Evolutionary conservation across 2,329 filamentous ascomycete species (phyloP).

Genomic region (Colletotrichum coccodes): DNA sequence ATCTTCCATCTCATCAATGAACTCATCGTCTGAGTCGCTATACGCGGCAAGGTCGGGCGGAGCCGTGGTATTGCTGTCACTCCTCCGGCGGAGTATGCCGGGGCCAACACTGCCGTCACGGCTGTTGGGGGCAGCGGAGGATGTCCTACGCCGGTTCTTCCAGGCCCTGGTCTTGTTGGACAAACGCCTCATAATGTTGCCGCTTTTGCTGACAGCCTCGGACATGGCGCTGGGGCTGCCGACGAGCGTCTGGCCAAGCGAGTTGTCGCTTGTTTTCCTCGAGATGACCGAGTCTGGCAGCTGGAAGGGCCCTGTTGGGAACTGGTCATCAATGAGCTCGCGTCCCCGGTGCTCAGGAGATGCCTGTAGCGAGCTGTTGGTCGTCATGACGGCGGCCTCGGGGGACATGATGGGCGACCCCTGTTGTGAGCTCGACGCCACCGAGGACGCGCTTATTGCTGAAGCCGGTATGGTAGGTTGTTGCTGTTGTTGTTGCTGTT

Average conservation of each 20-base stretch:
- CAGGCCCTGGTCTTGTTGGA: conserved; percentile 81
- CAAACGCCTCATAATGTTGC: conserved; percentile 79
- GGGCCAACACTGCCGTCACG: conserved; percentile 91
- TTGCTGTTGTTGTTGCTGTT: conserved; percentile 42
- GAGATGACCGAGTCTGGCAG: conserved; percentile 78
- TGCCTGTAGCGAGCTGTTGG: conserved; percentile 71
- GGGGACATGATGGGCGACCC: conserved; percentile 68
- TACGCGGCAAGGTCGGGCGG: conserved; percentile 59
- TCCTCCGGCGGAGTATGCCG: conserved; percentile 85
- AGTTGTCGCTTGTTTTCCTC: conserved; percentile 67
- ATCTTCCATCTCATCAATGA: conserved; percentile 62
- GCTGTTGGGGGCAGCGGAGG: conserved; percentile 79
- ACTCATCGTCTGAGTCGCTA: conserved; percentile 68
- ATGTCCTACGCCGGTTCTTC: conserved; percentile 76
- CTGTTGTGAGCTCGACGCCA: conserved; percentile 64
- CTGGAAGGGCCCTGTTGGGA: conserved; percentile 67
- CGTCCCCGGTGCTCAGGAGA: conserved; percentile 73
- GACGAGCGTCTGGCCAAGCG: conserved; percentile 70
- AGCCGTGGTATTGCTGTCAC: conserved; percentile 84
- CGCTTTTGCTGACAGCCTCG: conserved; percentile 48
- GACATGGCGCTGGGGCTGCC: conserved; percentile 67
- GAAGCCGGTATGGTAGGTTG: conserved; percentile 56
- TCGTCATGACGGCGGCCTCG: conserved; percentile 61
- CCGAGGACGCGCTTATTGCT: conserved; percentile 65
- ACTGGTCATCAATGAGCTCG: conserved; percentile 59